Conservation (phyloP, 208 protist genomes). For the Tetramitus jugosus region DNA sequence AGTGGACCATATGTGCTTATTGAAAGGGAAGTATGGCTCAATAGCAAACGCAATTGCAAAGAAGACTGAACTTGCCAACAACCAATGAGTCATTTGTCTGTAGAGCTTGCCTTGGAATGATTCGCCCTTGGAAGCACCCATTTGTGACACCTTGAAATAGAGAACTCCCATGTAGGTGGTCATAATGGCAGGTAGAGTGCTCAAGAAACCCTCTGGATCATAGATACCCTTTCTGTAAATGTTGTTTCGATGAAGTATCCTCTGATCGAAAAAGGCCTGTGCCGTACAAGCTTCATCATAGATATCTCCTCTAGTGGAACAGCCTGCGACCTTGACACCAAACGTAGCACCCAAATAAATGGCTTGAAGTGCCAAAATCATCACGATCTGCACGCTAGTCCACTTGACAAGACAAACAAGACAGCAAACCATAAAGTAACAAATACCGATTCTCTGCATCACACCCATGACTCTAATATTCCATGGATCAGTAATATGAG, state of each 20-base stretch:
- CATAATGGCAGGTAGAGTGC: neutral
- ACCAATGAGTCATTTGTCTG: no score
- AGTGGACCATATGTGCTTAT: no score
- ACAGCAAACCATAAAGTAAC: neutral
- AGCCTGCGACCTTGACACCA: neutral
- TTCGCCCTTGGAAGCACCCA: no score
- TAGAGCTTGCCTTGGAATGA: no score
- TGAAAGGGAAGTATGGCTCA: no score
- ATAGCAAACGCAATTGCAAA: no score
- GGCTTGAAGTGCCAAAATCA: neutral
- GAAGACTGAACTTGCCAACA: no score
- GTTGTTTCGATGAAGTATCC: neutral
- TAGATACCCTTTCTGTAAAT: neutral
- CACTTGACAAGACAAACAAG: neutral
- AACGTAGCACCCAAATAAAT: neutral
- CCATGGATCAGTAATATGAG: no score
- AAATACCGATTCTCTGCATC: constrained; percentile 2
- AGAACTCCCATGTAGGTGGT: neutral
- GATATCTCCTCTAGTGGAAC: neutral
- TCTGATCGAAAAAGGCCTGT: neutral
- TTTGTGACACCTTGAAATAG: neutral
- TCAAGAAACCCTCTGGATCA: neutral
- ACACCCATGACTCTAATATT: neutral
- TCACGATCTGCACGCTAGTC: neutral
- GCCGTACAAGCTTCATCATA: neutral